Base-by-base conservation (phyloP, 2,329 filamentous ascomycete species). In the Exophiala lecanii-corni region DNA sequence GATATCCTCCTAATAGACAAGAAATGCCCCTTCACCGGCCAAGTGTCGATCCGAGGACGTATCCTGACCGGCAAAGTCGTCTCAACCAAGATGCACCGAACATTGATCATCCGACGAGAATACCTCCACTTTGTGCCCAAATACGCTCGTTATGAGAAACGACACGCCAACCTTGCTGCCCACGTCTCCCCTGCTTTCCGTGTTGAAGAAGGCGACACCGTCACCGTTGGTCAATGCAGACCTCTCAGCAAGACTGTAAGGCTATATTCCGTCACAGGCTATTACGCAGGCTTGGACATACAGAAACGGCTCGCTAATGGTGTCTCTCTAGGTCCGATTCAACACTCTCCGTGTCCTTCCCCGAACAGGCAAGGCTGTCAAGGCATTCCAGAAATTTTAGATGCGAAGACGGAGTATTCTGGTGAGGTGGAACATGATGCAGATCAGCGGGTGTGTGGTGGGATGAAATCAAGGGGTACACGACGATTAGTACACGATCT, bases 1-100 rank as follows among this genome's bases (percentile, higher is more conserved):
- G n/a, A 36, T 31, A 17, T 26, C 28, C 12, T 47, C 35, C 47
- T 49, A 56, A 65, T 68, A 95, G 92, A 98, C 85, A 98, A 98
- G 88, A 98, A 98, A 82, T 98, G 92, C 86, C 92, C 92, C 62
- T 98, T 98, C 85, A 95, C 89, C 63, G 94, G 94, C 72, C 80
- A 91, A 72, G 89, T 98, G 72, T 97, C 92, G 59, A 98, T 98
- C 80, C 92, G 92, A 79, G 92, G 92, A 74, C 91, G 92, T 91
- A 98, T 98, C 82, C 81, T 98, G 61, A 97, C 91, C 71, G 92
- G 92, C 68, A 96, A 89, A 70, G 92, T 98, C 68, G 86, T 97
- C 69, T 97, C 91, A 65, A 98, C 92, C 76, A 98, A 98, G 87
- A 98, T 98, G 92, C 92, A 98, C 86, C 87, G 92, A 76, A 98